These are phyloP conservation scores for Penicillium sp. DNA, from an alignment of 2,329 filamentous ascomycete genomes.

Conservation along the genomic window DNA sequence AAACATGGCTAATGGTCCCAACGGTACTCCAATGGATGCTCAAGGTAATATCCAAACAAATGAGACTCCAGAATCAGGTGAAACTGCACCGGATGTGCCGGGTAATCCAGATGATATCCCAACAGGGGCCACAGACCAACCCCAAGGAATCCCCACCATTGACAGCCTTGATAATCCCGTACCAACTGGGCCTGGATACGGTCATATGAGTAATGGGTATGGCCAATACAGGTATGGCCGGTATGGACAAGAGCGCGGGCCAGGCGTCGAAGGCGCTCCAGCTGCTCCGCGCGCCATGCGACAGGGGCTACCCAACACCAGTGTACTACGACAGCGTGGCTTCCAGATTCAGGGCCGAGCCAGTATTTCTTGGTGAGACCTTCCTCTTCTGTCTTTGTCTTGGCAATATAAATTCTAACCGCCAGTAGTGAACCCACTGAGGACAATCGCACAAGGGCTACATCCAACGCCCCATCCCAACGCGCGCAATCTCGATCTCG, in stretches of 20 bases:
- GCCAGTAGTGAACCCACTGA: constrained; percentile 1
- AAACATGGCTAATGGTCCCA: constrained; percentile 29
- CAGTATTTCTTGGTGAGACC: constrained; percentile 2
- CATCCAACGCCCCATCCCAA: neutral
- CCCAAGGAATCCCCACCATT: constrained; percentile 29
- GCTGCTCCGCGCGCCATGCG: constrained; percentile 94
- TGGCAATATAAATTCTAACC: neutral
- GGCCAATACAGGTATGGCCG: constrained; percentile 35
- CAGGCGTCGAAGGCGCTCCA: constrained; percentile 70
- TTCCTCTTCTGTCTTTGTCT: neutral
- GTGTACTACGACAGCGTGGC: constrained; percentile 63
- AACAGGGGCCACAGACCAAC: constrained; percentile 3
- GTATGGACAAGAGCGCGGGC: constrained; percentile 47
- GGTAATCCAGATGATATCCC: constrained; percentile 1
- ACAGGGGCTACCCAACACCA: constrained; percentile 79
- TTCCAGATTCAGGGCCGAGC: constrained; percentile 39
- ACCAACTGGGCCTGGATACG: constrained; percentile 11
- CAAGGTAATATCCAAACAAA: constrained; percentile 15
- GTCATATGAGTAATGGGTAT: constrained; percentile 26
- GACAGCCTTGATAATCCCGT: constrained; percentile 19
- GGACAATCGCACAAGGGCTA: neutral
- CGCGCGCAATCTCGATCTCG: constrained; percentile 24
- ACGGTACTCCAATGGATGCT: constrained; percentile 3
- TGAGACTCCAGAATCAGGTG: constrained; percentile 13
- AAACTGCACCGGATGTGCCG: neutral